A percentile compares a stretch with the other conserved stretches of the same genome.
phyloP scores from a whole-genome alignment of 805 yeast genomes.

The Limtongia smithiae region DNA sequence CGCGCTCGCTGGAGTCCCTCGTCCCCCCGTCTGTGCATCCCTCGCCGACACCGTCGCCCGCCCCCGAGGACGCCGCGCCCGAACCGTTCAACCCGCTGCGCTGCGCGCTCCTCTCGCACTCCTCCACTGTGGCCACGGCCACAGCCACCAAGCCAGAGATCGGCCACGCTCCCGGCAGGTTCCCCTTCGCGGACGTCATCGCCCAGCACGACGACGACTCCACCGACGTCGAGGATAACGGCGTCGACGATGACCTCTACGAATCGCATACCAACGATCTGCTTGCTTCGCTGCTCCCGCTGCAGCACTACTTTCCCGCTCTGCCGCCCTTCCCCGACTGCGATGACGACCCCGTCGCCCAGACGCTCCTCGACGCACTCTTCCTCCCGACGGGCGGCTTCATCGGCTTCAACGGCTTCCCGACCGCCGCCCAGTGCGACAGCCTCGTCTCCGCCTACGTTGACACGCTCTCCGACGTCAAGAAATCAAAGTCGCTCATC shows the following conservation, averaged over 20 bases:
- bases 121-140: background rate
- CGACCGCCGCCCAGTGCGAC: slow-evolving; percentile 20
- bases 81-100: background rate
- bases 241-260: background rate
- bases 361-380: slow-evolving; percentile 18
- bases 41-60: background rate
- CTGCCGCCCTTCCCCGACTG: background rate
- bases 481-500: slow-evolving; percentile 24
- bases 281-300: no score
- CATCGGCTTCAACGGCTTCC: slow-evolving; percentile 26
- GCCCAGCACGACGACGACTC: background rate
- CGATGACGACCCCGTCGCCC: background rate
- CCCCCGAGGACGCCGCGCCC: background rate
- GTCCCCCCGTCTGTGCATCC: background rate
- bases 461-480: slow-evolving; percentile 22
- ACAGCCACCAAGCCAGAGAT: background rate
- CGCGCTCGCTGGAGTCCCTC: no score
- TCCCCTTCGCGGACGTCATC: background rate
- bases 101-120: background rate
- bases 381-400: slow-evolving; percentile 14
- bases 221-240: background rate
- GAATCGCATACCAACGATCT: background rate
- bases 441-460: slow-evolving; percentile 23
- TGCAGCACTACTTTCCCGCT: no score
- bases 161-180: background rate